Percentiles rank a stretch among this genome's conserved stretches.
phyloP scores from a whole-genome alignment of 441 rosid species.

The Omphalea diandra region DNA sequence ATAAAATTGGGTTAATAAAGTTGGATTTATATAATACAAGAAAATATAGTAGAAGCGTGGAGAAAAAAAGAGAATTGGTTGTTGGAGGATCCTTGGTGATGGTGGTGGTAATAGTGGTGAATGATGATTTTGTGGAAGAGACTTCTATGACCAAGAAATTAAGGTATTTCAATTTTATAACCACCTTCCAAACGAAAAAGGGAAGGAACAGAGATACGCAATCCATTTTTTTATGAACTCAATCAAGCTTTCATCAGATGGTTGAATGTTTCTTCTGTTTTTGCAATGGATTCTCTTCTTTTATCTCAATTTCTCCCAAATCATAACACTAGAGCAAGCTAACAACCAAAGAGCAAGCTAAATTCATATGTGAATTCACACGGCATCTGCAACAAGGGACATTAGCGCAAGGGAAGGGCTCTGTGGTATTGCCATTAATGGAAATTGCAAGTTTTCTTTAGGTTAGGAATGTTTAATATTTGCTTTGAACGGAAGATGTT shows the following conservation, averaged over 20 bases:
- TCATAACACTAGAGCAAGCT: too few relatives aligned
- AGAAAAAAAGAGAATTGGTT: slow-evolving; percentile 2
- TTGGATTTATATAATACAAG: background rate
- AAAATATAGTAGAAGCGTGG: background rate
- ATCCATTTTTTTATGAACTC: slow-evolving; percentile 36
- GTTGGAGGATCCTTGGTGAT: slow-evolving; percentile 29
- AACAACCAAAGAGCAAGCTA: too few relatives aligned
- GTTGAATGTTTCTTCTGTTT: too few relatives aligned
- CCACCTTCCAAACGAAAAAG: slow-evolving; percentile 44
- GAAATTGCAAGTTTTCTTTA: too few relatives aligned
- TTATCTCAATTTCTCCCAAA: too few relatives aligned
- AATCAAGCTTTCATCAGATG: slow-evolving; percentile 6
- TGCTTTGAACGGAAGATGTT: too few relatives aligned
- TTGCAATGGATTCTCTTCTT: background rate
- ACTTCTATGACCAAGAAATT: slow-evolving; percentile 41
- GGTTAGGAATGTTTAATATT: too few relatives aligned
- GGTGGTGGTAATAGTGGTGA: slow-evolving; percentile 24
- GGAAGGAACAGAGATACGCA: slow-evolving; percentile 42
- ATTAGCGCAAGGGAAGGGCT: too few relatives aligned
- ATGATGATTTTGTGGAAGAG: slow-evolving; percentile 46
- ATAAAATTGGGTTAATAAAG: background rate
- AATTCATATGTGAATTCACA: too few relatives aligned
- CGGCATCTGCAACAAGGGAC: too few relatives aligned
- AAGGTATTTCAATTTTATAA: slow-evolving; percentile 42
- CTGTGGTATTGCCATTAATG: too few relatives aligned